Conservation (phyloP, 208 protist species). For the Vickermania ingenoplastis region DNA sequence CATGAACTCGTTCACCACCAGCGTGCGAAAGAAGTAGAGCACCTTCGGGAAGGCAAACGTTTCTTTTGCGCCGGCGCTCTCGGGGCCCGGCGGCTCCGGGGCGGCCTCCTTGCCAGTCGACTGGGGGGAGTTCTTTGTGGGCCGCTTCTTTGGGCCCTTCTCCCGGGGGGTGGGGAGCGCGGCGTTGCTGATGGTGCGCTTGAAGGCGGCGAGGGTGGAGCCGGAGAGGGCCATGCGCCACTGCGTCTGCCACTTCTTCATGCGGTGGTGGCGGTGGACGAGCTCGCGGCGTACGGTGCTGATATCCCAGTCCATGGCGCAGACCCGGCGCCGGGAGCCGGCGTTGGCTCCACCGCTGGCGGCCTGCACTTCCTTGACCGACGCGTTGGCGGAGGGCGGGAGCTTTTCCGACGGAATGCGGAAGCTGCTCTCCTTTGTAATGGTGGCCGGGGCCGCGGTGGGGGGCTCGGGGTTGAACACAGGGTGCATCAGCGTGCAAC, state of each 20-base stretch:
- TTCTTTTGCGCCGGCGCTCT: neutral
- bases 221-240: constrained; percentile 25
- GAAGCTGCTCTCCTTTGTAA: neutral
- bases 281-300: constrained; percentile 29
- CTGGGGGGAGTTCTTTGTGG: constrained; percentile 5
- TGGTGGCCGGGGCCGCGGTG: neutral
- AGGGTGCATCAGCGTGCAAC: neutral
- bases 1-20: constrained; percentile 26
- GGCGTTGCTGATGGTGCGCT: constrained; percentile 2
- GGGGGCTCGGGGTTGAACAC: neutral
- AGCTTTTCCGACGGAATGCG: neutral
- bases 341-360: neutral
- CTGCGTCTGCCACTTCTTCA: constrained; percentile 19
- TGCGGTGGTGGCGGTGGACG: constrained; percentile 27
- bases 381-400: neutral
- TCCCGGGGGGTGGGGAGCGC: neutral
- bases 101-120: constrained; percentile 10
- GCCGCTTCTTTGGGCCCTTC: neutral
- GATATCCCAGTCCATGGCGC: constrained; percentile 17
- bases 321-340: neutral
- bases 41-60: constrained; percentile 37
- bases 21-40: constrained; percentile 50
- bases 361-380: neutral
- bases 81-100: neutral
- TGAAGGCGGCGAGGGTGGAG: neutral